A percentile compares a stretch with the other conserved stretches of the same genome.
Evolutionary conservation across 169 alveolate genomes (phyloP).

Genomic region (Babesia ovata): DNA sequence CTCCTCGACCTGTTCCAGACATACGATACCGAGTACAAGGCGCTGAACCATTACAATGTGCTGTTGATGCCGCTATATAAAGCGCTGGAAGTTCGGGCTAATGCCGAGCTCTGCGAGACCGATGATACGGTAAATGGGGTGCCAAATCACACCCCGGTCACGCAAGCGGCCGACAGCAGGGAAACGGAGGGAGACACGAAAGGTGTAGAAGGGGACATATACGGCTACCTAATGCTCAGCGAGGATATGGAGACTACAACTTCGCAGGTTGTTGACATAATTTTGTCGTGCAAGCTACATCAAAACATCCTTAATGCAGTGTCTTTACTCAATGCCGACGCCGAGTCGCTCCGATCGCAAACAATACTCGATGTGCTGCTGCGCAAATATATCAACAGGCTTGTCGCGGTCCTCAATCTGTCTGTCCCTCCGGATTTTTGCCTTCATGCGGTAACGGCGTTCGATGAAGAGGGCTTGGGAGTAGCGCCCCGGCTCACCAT

Average conservation of each 20-base stretch:
- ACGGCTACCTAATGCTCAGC: constrained; percentile 37
- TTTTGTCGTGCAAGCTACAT: constrained; percentile 44
- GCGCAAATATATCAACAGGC: constrained; percentile 56
- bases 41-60: constrained; percentile 53
- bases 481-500: constrained; percentile 33
- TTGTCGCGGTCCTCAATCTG: constrained; percentile 28
- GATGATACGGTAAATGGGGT: background rate
- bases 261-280: constrained; percentile 47
- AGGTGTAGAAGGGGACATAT: constrained; percentile 42
- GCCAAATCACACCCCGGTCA: background rate
- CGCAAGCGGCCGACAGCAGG: constrained; percentile 8
- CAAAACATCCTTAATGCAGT: constrained; percentile 34
- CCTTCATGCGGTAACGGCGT: constrained; percentile 16
- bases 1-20: constrained; percentile 55
- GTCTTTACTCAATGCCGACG: constrained; percentile 39
- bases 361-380: constrained; percentile 41
- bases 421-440: constrained; percentile 53
- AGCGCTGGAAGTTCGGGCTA: constrained; percentile 30
- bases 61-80: constrained; percentile 57
- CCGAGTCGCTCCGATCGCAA: constrained; percentile 44
- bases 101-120: background rate
- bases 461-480: constrained; percentile 7
- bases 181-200: constrained; percentile 20
- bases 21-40: constrained; percentile 43
- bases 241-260: constrained; percentile 65